Percentiles rank a stretch among this genome's conserved stretches.
Conservation (phyloP, 2,329 filamentous ascomycete genomes). For the Colletotrichum spaethianum region DNA sequence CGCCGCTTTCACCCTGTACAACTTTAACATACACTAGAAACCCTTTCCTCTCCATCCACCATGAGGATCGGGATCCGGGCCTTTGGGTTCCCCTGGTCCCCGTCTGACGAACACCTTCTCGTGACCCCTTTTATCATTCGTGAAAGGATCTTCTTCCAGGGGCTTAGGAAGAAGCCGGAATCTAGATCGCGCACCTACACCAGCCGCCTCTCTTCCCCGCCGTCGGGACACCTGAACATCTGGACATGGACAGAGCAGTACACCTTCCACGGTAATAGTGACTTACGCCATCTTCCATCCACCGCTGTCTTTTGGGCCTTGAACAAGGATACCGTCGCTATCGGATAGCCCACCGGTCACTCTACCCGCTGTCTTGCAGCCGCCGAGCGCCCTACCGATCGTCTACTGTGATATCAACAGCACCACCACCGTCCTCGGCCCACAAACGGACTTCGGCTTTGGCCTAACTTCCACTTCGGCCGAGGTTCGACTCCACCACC, state of each 20-base stretch:
- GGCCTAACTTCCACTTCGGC: slow-evolving; percentile 28
- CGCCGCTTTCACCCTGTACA: slow-evolving; percentile 8
- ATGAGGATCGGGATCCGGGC: slow-evolving; percentile 16
- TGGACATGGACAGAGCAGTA: background rate
- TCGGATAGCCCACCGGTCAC: slow-evolving; percentile 19
- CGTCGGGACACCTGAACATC: slow-evolving; percentile 5
- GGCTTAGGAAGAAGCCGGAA: slow-evolving; percentile 29
- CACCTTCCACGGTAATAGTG: no score
- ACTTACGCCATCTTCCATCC: no score
- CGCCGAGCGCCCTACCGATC: background rate
- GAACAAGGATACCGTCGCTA: slow-evolving; percentile 11
- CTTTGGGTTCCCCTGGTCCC: slow-evolving; percentile 23
- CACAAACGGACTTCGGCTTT: slow-evolving; percentile 38
- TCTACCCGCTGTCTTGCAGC: slow-evolving; percentile 5
- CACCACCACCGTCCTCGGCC: background rate
- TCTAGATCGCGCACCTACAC: slow-evolving; percentile 31
- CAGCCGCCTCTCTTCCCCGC: slow-evolving; percentile 17
- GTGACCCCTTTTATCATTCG: slow-evolving; percentile 28
- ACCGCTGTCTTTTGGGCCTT: background rate
- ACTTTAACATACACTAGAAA: slow-evolving; percentile 21
- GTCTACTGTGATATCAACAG: background rate
- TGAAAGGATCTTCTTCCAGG: slow-evolving; percentile 3
- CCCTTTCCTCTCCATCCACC: background rate
- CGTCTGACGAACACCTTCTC: slow-evolving; percentile 13
- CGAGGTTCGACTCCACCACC: slow-evolving; percentile 32